A percentile compares a stretch with the other conserved stretches of the same genome.
Evolutionary conservation across 345 rosid species (phyloP).

Genomic region (Ceriops tagal): DNA sequence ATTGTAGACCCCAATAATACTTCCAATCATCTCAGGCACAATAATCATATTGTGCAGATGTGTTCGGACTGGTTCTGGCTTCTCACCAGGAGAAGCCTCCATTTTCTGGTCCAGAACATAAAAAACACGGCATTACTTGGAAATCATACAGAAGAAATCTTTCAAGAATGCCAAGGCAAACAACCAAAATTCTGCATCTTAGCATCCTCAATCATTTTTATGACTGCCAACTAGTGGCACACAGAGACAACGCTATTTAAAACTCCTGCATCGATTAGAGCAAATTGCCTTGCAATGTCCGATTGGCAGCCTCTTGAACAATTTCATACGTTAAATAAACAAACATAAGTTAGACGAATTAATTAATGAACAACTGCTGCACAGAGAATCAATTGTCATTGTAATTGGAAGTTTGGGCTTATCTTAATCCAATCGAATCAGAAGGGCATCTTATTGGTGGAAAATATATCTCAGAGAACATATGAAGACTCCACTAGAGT

Average conservation of each 20-base stretch:
- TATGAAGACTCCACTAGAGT: no score
- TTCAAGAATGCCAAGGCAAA: not conserved
- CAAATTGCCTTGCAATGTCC: not conserved
- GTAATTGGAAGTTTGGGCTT: not conserved
- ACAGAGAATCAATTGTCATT: not conserved
- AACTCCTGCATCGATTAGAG: not conserved
- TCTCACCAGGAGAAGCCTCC: slow-evolving; percentile 88
- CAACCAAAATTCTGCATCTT: no score
- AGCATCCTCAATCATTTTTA: no score
- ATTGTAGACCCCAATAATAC: slow-evolving; percentile 79
- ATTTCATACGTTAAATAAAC: not conserved
- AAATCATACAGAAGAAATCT: not conserved
- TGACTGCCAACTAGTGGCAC: no score
- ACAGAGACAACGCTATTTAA: not conserved
- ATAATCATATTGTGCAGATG: slow-evolving; percentile 79
- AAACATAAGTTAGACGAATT: not conserved
- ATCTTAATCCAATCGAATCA: no score
- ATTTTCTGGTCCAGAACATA: slow-evolving; percentile 46
- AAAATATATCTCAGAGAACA: no score
- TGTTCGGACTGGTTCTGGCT: slow-evolving; percentile 82
- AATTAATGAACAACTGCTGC: not conserved
- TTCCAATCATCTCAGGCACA: slow-evolving; percentile 87
- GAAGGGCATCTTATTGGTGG: no score
- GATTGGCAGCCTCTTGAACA: not conserved
- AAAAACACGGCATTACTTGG: not conserved